Evolutionary conservation across 2,329 filamentous ascomycete species (phyloP), one percentile per base, ranked within the genome.

Genomic region (Penicillium sclerotiorum): DNA sequence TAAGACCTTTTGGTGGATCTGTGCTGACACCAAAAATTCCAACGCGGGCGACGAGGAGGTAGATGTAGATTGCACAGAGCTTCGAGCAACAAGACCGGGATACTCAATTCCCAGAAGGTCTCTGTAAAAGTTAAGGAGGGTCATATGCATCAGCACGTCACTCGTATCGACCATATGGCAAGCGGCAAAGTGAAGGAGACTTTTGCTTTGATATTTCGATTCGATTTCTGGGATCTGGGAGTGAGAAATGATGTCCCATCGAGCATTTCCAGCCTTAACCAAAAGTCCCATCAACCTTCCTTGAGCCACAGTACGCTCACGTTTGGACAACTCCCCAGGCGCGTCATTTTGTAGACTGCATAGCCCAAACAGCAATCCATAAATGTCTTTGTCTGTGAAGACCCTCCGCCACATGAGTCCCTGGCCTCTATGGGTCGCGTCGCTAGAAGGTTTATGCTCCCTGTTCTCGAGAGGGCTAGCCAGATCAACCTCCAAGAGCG

Each of bases 381-480:
- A 84, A 6, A 86, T 76, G 59, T 84, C 77, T 50, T 74, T 77
- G 55, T 86, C 84, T 2, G 76, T 75, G 58, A 87, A 86, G 1
- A 86, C 57, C 15, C 84, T 78, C 60, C 82, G 79, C 83, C 83
- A 86, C 60, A 87, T 73, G 1, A 84, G 67, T 0, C 78, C 79
- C 55, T 80, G 77, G 4, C 77, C 77, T 59, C 52, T 57, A 43
- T 59, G 60, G 7, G 49, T 45, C 11, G 63, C 61, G 28, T 62
- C 58, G 8, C 47, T 38, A 2, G 50, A 52, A 37, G 55, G 49
- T 4, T 57, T 51, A 36, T 58, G 44, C 50, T 60, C 62, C 13
- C 55, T 58, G 44, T 60, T 63, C 50, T 70, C 62, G 43, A 62
- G 56, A 17, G 59, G 61, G 48, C 58, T 71, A 20, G 65, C 62